Percentiles rank a stretch among this genome's conserved stretches.
Evolutionary conservation across 768 basidiomycete species (phyloP).

Genomic region (Boletus reticuloceps): DNA sequence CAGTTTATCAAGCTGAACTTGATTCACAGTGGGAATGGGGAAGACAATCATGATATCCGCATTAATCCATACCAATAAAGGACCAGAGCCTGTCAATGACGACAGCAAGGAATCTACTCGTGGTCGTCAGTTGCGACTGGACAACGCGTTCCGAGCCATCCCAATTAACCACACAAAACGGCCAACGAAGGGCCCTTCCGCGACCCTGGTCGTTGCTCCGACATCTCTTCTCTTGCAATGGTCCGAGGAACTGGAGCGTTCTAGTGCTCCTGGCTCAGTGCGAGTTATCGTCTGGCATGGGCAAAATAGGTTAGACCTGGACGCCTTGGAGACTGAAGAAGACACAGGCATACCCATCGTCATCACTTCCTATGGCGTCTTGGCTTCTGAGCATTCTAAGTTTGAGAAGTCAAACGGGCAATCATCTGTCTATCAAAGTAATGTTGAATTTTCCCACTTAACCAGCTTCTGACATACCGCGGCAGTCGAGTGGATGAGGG

Average conservation of each 20-base stretch:
- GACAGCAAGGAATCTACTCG: slow-evolving; percentile 34
- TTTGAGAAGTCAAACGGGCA: slow-evolving; percentile 49
- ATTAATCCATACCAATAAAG: slow-evolving; percentile 77
- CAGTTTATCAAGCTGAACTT: slow-evolving; percentile 1
- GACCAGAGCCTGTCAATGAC: slow-evolving; percentile 38
- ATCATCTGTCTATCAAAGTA: slow-evolving; percentile 73
- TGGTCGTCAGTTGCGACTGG: slow-evolving; percentile 57
- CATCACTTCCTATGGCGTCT: slow-evolving; percentile 87
- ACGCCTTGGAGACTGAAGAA: slow-evolving; percentile 55
- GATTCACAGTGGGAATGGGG: slow-evolving; percentile 81
- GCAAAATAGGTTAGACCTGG: slow-evolving; percentile 74
- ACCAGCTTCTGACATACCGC: slow-evolving; percentile 5
- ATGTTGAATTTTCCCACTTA: slow-evolving; percentile 16
- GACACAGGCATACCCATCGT: slow-evolving; percentile 69
- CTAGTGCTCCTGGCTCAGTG: slow-evolving; percentile 66
- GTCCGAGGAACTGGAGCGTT: slow-evolving; percentile 88
- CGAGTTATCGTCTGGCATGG: slow-evolving; percentile 84
- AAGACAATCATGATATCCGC: slow-evolving; percentile 94
- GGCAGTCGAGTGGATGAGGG: slow-evolving; percentile 75
- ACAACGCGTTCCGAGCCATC: slow-evolving; percentile 57
- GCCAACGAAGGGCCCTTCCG: slow-evolving; percentile 39
- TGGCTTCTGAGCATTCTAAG: slow-evolving; percentile 86
- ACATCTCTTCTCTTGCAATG: slow-evolving; percentile 91
- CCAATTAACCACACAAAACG: slow-evolving; percentile 30
- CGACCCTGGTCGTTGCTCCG: slow-evolving; percentile 90